A percentile compares a stretch with the other conserved stretches of the same genome.
phyloP scores from a whole-genome alignment of 108 stramenopile genomes.

The Conticribra weissflogii region DNA sequence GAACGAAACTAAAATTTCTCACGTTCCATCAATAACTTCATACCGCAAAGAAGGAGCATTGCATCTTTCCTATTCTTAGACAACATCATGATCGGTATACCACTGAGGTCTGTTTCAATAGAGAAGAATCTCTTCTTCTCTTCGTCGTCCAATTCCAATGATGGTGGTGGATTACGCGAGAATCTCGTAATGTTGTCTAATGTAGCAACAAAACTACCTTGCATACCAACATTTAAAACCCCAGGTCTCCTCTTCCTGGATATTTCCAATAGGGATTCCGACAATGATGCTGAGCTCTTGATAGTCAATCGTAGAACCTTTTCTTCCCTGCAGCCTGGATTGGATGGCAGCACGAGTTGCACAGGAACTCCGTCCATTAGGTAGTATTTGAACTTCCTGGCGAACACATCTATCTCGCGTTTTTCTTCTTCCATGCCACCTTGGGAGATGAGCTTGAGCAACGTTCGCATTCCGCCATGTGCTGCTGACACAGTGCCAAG shows the following conservation, averaged over 20 bases:
- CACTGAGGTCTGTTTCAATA: constrained; percentile 41
- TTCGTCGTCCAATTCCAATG: constrained; percentile 36
- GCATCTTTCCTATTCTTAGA: constrained; percentile 45
- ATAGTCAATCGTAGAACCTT: constrained; percentile 34
- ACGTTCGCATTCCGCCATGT: constrained; percentile 33
- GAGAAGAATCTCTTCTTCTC: constrained; percentile 46
- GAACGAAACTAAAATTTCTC: constrained; percentile 36
- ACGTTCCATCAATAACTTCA: constrained; percentile 43
- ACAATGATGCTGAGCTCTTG: constrained; percentile 10
- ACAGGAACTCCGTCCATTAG: constrained; percentile 52
- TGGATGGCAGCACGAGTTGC: constrained; percentile 12
- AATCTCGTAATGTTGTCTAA: constrained; percentile 41
- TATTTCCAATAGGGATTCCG: constrained; percentile 25
- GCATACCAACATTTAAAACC: constrained; percentile 35
- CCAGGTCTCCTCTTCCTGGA: constrained; percentile 35
- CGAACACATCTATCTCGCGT: constrained; percentile 45
- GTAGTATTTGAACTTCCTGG: constrained; percentile 43
- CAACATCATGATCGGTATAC: constrained; percentile 46
- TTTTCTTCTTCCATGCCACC: constrained; percentile 35
- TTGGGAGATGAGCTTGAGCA: constrained; percentile 21
- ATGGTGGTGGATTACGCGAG: constrained; percentile 25
- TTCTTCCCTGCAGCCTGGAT: constrained; percentile 20
- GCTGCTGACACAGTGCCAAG: constrained; percentile 13
- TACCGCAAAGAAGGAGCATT: constrained; percentile 39
- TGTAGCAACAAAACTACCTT: constrained; percentile 29